Evolutionary conservation across 169 alveolate genomes (phyloP), one percentile per base, ranked within the genome.

Genomic region (Eimeria acervulina): DNA sequence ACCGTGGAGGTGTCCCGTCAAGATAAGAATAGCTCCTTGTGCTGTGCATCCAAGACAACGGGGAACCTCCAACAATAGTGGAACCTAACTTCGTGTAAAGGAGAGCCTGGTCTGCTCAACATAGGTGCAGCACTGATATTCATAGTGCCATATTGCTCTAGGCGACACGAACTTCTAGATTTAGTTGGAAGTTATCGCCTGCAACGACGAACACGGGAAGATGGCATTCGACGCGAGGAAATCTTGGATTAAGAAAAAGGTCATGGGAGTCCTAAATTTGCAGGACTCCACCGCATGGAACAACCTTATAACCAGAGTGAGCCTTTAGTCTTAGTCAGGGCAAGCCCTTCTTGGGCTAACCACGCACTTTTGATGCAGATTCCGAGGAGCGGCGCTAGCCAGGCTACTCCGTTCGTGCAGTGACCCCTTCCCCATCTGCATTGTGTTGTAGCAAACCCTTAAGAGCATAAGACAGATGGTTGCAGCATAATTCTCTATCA

Each of bases 191-290:
- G 33, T 36, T 36, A 4, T 36, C 28, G 4, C 51, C 2, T 15
- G 83, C 8, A 36, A 72, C 13, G 52, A 12, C 68, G 42, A 15
- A 47, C 89, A 44, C 42, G 83, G 10, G 55, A 92, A 28, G 59
- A 92, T 92, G 95, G 95, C 95, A 8, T 92, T 92, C 70, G 95
- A 92, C 70, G 95, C 89, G 38, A 40, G 95, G 52, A 92, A 92
- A 33, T 51, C 95, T 4, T 92, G 95, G 95, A 23, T 92, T n/a
- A 92, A 92, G 42, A 92, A 92, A 36, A 92, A 92, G 40, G 95
- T 92, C 26, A 66, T 92, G 83, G 95, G 83, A 59, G 44, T 31
- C 95, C 40, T 44, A 52, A 42, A 76, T 59, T 55, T 78, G 55
- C 63, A 36, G 66, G 91, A 31, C 17, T 47, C 47, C 92, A 78